phyloP scores from a whole-genome alignment of 352 stramenopile species.

The Blastocystis sp. region DNA sequence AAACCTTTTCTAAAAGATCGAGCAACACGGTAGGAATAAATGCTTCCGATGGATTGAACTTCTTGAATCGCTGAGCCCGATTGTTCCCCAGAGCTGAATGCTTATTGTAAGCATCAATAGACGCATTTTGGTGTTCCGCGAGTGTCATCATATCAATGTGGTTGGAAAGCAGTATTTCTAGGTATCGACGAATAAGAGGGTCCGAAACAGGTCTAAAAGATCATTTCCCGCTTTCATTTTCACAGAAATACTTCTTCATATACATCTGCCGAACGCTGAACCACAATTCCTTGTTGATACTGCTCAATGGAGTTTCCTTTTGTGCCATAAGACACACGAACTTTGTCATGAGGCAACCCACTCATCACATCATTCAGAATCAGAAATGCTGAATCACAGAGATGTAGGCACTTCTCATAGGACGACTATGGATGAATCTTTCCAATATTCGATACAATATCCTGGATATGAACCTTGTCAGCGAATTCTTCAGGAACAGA shows the following conservation, averaged over 20 bases:
- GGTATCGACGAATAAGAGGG: constrained; percentile 14
- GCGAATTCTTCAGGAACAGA: constrained; percentile 2
- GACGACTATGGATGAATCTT: background rate
- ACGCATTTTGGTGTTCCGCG: constrained; percentile 15
- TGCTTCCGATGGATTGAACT: constrained; percentile 10
- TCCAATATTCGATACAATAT: background rate
- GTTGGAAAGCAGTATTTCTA: background rate
- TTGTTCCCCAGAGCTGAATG: constrained; percentile 8
- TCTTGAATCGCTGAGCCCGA: constrained; percentile 14
- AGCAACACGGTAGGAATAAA: constrained; percentile 41
- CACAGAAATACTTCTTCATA: constrained; percentile 18
- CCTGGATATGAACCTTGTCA: background rate
- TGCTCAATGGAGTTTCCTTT: constrained; percentile 7
- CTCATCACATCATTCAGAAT: constrained; percentile 33
- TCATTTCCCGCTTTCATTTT: background rate
- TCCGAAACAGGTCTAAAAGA: constrained; percentile 7
- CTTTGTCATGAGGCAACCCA: constrained; percentile 22
- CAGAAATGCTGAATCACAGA: constrained; percentile 14
- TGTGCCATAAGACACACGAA: constrained; percentile 10
- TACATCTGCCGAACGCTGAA: background rate
- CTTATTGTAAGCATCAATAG: constrained; percentile 24
- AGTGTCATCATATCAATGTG: constrained; percentile 1
- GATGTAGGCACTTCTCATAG: background rate
- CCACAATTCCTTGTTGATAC: constrained; percentile 23
- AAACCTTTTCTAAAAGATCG: background rate